Evolutionary conservation across 2,329 filamentous ascomycete genomes (phyloP), one percentile per base, ranked within the genome.

Genomic region (Alternaria consortialis): DNA sequence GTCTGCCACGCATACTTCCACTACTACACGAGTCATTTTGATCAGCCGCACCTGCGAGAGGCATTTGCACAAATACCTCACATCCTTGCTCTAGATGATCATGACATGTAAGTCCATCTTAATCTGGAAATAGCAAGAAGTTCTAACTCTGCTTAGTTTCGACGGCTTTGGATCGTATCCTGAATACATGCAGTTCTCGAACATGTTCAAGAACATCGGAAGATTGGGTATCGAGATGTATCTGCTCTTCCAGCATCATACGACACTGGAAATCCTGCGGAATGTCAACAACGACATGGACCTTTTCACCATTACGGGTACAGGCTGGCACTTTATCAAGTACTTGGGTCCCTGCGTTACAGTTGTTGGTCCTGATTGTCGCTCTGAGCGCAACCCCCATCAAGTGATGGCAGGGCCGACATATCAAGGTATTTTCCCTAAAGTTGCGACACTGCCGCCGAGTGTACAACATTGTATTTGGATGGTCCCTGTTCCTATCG

Each of bases 251-350:
- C 95, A 99, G 76, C 95, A 99, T 75, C 95, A 99, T 78, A 98
- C 95, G 0, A 98, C 94, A 0, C 85, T 96, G 3, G 95, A 98
- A 75, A 91, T 98, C 42, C 87, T 99, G 58, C 91, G 94, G 53
- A 94, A 97, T 70, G 90, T 97, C 59, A 91, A 86, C 73, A 91
- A 92, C 47, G 95, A 99, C 74, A 86, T 89, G 48, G 95, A 99
- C 71, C 87, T 99, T 6, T 99, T 99, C 80, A 98, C 94, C 1
- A 90, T 99, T 56, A 98, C 95, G 0, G 94, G 95, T n/a, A 91
- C 91, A 20, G 95, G 95, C 7, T 99, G 95, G 95, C 95, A 99
- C 79, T 99, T 98, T 78, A 88, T 99, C 80, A 99, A 99, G 80
- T 97, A 91, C 72, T 87, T 99, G 6, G 95, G 95, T 0, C 95